Percentiles rank a stretch among this genome's conserved stretches.
Conservation (phyloP, 495 filamentous ascomycete genomes). For the Neurospora sp. region DNA sequence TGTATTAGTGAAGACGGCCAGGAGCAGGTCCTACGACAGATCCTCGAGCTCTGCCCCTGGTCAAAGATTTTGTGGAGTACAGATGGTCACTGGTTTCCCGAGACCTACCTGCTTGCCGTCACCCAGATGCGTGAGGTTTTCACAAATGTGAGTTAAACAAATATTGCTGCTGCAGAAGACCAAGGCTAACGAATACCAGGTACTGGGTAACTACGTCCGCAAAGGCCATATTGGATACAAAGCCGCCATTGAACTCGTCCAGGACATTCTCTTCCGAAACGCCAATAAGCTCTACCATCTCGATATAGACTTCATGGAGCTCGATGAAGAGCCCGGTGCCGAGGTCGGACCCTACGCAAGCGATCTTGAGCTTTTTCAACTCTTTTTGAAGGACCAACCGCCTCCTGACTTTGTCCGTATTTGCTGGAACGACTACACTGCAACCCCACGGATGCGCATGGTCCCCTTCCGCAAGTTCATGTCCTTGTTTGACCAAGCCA, state of each 20-base stretch:
- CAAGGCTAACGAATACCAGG: slow-evolving; percentile 22
- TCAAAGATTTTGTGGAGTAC: slow-evolving; percentile 79
- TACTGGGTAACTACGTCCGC: slow-evolving; percentile 52
- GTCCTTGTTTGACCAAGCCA: slow-evolving; percentile 42
- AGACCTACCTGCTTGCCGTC: slow-evolving; percentile 72
- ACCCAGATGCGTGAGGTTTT: slow-evolving; percentile 69
- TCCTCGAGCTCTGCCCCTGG: slow-evolving; percentile 65
- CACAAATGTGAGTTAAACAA: slow-evolving; percentile 39
- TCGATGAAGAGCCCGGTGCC: slow-evolving; percentile 11
- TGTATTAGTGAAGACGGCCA: slow-evolving; percentile 73
- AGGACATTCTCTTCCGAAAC: slow-evolving; percentile 59
- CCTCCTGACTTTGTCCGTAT: slow-evolving; percentile 62
- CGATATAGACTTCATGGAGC: slow-evolving; percentile 30
- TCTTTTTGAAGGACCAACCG: slow-evolving; percentile 55
- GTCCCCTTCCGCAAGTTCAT: slow-evolving; percentile 58
- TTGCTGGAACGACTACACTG: slow-evolving; percentile 74
- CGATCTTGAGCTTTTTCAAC: slow-evolving; percentile 37
- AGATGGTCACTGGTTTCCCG: slow-evolving; percentile 75
- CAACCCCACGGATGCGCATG: slow-evolving; percentile 54
- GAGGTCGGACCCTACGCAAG: slow-evolving; percentile 9
- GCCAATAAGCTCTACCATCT: slow-evolving; percentile 58
- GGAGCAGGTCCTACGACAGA: slow-evolving; percentile 59
- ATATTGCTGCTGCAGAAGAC: background rate
- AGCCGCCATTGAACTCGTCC: slow-evolving; percentile 48
- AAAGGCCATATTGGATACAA: slow-evolving; percentile 42